A percentile compares a stretch with the other conserved stretches of the same genome.
Evolutionary conservation across 192 early-diverging fungal species (phyloP).

Genomic region (Coemansia sp.): DNA sequence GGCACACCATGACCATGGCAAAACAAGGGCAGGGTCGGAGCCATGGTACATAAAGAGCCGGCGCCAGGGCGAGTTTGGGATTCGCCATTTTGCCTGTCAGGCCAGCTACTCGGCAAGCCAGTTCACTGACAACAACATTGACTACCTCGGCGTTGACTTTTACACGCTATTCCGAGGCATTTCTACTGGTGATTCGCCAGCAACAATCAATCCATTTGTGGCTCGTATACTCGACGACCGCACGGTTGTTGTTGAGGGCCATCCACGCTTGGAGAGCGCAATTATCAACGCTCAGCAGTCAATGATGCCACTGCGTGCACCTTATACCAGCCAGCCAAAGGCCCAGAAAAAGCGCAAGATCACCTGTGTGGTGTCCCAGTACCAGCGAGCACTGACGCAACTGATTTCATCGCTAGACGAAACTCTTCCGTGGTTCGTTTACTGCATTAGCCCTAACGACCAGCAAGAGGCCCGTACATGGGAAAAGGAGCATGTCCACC

Average conservation of each 20-base stretch:
- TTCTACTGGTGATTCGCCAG: constrained; percentile 35
- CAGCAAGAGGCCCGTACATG: constrained; percentile 56
- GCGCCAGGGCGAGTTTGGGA: constrained; percentile 63
- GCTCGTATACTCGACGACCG: constrained; percentile 73
- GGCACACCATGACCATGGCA: constrained; percentile 22
- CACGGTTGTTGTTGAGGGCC: constrained; percentile 72
- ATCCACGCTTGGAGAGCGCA: constrained; percentile 76
- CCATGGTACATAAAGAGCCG: constrained; percentile 36
- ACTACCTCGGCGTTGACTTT: constrained; percentile 80
- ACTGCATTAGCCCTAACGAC: constrained; percentile 76
- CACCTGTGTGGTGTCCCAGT: constrained; percentile 62
- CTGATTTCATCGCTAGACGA: constrained; percentile 71
- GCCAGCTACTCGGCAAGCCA: constrained; percentile 61
- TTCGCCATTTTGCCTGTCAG: constrained; percentile 77
- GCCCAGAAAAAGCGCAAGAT: constrained; percentile 57
- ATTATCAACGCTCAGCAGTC: constrained; percentile 79
- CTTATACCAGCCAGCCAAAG: constrained; percentile 41
- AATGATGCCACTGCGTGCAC: constrained; percentile 66
- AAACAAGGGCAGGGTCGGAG: constrained; percentile 21
- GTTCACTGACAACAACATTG: constrained; percentile 77
- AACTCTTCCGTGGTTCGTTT: constrained; percentile 76
- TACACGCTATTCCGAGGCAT: constrained; percentile 80
- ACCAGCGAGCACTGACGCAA: constrained; percentile 69
- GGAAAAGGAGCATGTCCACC: constrained; percentile 67
- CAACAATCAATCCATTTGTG: constrained; percentile 72